phyloP scores from a whole-genome alignment of 306 rosid genomes.

The Ormosia semicastrata region DNA sequence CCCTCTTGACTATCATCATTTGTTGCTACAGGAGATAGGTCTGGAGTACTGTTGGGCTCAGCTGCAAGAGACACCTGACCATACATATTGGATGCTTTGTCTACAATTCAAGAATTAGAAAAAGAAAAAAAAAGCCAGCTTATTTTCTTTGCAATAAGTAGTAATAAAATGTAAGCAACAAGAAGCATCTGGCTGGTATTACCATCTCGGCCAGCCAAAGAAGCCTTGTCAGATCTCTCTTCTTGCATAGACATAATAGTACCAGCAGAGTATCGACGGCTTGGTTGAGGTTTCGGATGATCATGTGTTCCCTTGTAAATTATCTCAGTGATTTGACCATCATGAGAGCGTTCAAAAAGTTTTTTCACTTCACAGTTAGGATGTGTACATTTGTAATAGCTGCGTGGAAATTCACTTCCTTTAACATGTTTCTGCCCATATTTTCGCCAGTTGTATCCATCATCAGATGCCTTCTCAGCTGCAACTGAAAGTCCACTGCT shows the following conservation, averaged over 20 bases:
- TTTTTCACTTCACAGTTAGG: slow-evolving; percentile 99
- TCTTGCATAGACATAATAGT: slow-evolving; percentile 57
- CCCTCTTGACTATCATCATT: slow-evolving; percentile 65
- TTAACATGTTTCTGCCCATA: slow-evolving; percentile 96
- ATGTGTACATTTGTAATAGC: slow-evolving; percentile 97
- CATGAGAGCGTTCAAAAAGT: slow-evolving; percentile 89
- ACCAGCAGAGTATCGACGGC: slow-evolving; percentile 71
- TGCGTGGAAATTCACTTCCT: slow-evolving; percentile 97
- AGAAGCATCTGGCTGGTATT: slow-evolving; percentile 33
- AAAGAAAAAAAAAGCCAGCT: slow-evolving; percentile 16
- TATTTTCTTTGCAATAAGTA: neutral
- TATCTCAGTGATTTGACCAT: slow-evolving; percentile 94
- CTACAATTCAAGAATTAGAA: slow-evolving; percentile 42
- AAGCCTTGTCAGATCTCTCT: slow-evolving; percentile 68
- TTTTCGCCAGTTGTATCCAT: slow-evolving; percentile 97
- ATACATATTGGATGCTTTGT: slow-evolving; percentile 54
- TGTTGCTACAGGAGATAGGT: slow-evolving; percentile 46
- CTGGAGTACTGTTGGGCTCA: slow-evolving; percentile 65
- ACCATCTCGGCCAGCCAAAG: slow-evolving; percentile 76
- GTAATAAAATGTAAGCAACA: neutral
- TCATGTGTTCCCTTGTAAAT: slow-evolving; percentile 94
- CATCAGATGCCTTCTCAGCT: slow-evolving; percentile 65
- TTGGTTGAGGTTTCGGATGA: slow-evolving; percentile 97
- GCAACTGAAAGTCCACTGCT: slow-evolving; percentile 53
- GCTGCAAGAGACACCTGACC: slow-evolving; percentile 44